phyloP scores from a whole-genome alignment of 129 eudicot genomes.

The Flaveria linearis region DNA sequence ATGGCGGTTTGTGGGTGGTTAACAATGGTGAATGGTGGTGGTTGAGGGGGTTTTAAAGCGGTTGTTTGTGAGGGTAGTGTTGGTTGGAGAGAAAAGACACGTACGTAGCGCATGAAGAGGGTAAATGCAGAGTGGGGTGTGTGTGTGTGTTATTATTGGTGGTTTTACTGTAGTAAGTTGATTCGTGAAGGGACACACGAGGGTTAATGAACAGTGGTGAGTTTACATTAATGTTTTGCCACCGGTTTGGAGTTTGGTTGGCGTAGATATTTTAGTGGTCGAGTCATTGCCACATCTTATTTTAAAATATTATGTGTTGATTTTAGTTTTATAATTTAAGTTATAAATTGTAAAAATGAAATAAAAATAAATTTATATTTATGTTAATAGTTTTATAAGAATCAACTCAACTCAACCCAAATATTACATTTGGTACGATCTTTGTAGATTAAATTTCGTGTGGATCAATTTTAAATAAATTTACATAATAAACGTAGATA shows the following conservation, averaged over 20 bases:
- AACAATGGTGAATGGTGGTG: conserved; percentile 28
- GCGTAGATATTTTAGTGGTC: not conserved
- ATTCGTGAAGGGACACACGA: conserved; percentile 66
- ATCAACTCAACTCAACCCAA: no score
- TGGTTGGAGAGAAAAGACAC: conserved; percentile 54
- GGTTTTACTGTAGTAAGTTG: conserved; percentile 50
- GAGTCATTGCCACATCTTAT: not conserved
- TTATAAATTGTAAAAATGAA: no score
- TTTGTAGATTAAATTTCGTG: no score
- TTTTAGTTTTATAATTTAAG: no score
- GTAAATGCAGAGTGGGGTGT: conserved; percentile 53
- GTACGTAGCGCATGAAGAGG: conserved; percentile 58
- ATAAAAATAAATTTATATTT: no score
- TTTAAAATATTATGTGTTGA: no score
- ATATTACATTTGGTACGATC: no score
- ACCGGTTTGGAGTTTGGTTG: not conserved
- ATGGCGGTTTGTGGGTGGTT: not conserved
- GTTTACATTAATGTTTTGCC: conserved; percentile 7
- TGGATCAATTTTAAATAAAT: no score
- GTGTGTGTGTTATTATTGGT: conserved; percentile 15
- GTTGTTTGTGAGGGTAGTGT: conserved; percentile 25
- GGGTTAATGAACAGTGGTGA: conserved; percentile 34
- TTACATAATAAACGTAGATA: no score
- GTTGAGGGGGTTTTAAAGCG: conserved; percentile 28
- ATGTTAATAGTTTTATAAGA: no score